phyloP scores from a whole-genome alignment of 2,329 filamentous ascomycete genomes.

The Chaetomiaceae sp. region DNA sequence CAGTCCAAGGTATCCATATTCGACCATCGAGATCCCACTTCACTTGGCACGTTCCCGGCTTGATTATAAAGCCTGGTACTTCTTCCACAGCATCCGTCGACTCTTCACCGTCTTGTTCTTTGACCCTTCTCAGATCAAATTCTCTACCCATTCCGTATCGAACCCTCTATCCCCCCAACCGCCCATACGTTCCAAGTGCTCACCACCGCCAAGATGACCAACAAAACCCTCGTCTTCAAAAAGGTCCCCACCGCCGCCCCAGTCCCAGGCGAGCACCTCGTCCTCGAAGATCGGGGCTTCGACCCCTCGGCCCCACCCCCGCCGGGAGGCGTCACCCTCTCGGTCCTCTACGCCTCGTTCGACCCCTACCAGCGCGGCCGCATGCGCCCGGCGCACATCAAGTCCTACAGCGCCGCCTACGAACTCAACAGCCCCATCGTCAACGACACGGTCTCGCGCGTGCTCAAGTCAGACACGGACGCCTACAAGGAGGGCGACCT shows the following conservation, averaged over 20 bases:
- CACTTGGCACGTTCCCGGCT: no score
- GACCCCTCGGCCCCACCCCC: conserved; percentile 59
- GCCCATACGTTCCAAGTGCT: no score
- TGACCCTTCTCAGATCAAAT: no score
- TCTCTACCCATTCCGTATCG: background rate
- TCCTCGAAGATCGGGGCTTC: conserved; percentile 61
- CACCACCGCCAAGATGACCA: conserved; percentile 33
- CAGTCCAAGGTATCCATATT: no score
- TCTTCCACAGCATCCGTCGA: no score
- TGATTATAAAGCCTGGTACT: no score
- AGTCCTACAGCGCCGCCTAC: conserved; percentile 66
- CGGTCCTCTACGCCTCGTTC: conserved; percentile 70
- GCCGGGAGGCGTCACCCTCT: conserved; percentile 62
- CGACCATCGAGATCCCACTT: no score
- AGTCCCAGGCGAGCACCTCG: conserved; percentile 65
- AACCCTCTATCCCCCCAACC: background rate
- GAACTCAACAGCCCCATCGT: conserved; percentile 58
- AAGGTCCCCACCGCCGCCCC: conserved; percentile 62
- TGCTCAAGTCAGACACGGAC: conserved; percentile 61
- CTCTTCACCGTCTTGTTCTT: no score
- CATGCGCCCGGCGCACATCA: conserved; percentile 61
- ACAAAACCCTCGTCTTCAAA: conserved; percentile 75
- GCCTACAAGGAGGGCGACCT: conserved; percentile 66
- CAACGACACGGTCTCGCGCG: conserved; percentile 61
- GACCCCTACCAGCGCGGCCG: conserved; percentile 81